A percentile compares a stretch with the other conserved stretches of the same genome.
These are phyloP conservation scores for Paraleonurus japonicus DNA, from an alignment of 257 asterid species.

Conservation along the genomic window DNA sequence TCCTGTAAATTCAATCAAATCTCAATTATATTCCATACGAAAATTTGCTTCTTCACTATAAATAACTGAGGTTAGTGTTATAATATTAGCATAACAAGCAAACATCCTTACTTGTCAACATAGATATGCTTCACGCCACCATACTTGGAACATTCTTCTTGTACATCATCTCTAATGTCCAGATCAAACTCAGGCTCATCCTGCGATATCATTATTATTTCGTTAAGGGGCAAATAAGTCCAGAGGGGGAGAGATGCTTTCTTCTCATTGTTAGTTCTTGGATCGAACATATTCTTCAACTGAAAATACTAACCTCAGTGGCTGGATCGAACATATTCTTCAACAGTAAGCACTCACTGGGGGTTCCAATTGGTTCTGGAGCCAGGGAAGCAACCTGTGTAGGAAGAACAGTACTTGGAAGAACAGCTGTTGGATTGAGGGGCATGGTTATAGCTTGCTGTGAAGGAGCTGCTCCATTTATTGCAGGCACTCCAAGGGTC, in stretches of 20 bases:
- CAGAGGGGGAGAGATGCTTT: neutral
- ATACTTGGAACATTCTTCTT: slow-evolving; percentile 92
- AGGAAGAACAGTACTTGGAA: slow-evolving; percentile 57
- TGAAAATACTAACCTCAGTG: slow-evolving; percentile 60
- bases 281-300: neutral
- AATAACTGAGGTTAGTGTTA: neutral
- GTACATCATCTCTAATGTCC: slow-evolving; percentile 88
- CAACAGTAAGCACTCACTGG: slow-evolving; percentile 90
- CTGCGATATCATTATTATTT: slow-evolving; percentile 40
- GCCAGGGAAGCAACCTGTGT: slow-evolving; percentile 56
- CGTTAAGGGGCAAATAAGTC: neutral
- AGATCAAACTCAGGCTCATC: slow-evolving; percentile 84
- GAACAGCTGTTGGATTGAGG: slow-evolving; percentile 50
- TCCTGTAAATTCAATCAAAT: slow-evolving; percentile 45
- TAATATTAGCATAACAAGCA: neutral
- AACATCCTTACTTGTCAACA: slow-evolving; percentile 79
- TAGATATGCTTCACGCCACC: slow-evolving; percentile 82
- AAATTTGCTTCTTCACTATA: neutral
- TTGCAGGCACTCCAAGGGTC: slow-evolving; percentile 60
- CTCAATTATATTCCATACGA: slow-evolving; percentile 12
- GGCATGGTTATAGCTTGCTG: slow-evolving; percentile 68
- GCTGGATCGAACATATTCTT: slow-evolving; percentile 98
- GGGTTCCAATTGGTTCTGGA: slow-evolving; percentile 89
- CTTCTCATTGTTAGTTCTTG: neutral
- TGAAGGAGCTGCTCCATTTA: slow-evolving; percentile 67